These are phyloP conservation scores for Geotrichum histeridarum DNA, from an alignment of 1,139 yeast genomes.

Conservation along the genomic window DNA sequence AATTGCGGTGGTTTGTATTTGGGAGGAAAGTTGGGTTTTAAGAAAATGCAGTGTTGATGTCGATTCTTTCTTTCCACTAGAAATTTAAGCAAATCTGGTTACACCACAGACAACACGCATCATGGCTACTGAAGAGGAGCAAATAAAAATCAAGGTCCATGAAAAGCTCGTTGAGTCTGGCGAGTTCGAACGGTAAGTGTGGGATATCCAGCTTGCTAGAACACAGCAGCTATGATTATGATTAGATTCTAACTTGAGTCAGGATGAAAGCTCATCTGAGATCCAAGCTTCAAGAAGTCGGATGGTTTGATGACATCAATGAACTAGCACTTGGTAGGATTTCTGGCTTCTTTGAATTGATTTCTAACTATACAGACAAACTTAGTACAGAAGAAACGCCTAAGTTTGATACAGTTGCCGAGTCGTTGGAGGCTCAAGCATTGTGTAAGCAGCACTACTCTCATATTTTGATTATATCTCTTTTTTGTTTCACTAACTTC, in stretches of 20 bases:
- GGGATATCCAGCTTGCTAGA: background rate
- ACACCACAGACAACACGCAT: background rate
- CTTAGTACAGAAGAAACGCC: constrained; percentile 41
- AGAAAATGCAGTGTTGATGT: no score
- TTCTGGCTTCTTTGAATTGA: background rate
- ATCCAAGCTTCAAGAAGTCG: constrained; percentile 63
- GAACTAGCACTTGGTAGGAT: constrained; percentile 47
- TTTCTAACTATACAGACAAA: constrained; percentile 32
- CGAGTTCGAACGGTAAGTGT: constrained; percentile 55
- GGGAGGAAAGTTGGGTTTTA: background rate
- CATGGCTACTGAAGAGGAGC: constrained; percentile 35
- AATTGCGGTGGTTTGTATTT: background rate
- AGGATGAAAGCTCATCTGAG: constrained; percentile 43
- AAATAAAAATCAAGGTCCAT: constrained; percentile 60
- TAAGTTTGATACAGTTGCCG: constrained; percentile 52
- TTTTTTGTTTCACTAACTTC: background rate
- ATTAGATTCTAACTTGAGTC: constrained; percentile 3
- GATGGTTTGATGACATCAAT: constrained; percentile 79
- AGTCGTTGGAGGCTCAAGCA: constrained; percentile 59
- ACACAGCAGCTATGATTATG: background rate
- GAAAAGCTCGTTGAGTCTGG: constrained; percentile 71
- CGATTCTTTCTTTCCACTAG: background rate
- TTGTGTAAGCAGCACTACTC: constrained; percentile 41
- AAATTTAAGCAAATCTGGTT: background rate
- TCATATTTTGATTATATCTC: background rate